Conservation (phyloP, 2,329 filamentous ascomycete genomes). For the Dactylonectria estremocensis region DNA sequence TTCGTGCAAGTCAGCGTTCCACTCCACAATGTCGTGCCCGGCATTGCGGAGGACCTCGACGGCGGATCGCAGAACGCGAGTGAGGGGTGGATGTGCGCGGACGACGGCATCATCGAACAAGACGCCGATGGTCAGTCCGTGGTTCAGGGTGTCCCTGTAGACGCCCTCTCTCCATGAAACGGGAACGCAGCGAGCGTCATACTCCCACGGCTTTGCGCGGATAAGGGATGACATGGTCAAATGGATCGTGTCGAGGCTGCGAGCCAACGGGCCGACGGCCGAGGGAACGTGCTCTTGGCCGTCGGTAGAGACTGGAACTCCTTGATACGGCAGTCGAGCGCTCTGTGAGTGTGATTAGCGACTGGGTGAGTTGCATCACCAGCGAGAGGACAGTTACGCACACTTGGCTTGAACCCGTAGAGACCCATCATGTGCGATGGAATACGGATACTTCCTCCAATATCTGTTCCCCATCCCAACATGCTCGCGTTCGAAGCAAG, state of each 20-base stretch:
- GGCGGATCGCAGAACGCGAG: conserved; percentile 59
- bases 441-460: conserved; percentile 49
- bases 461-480: conserved; percentile 45
- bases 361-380: too few species aligned
- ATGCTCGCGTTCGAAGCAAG: conserved; percentile 40
- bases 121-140: conserved; percentile 65
- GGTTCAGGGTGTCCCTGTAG: conserved; percentile 57
- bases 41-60: conserved; percentile 56
- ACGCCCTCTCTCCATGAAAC: conserved; percentile 67
- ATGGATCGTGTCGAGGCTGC: conserved; percentile 60
- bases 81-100: conserved; percentile 67
- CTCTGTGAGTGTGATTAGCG: conserved; percentile 56
- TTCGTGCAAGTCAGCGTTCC: conserved; percentile 66
- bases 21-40: conserved; percentile 69
- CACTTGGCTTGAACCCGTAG: conserved; percentile 47
- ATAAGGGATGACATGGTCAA: conserved; percentile 64
- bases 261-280: conserved; percentile 72
- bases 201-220: conserved; percentile 64
- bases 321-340: conserved; percentile 69
- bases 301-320: conserved; percentile 73
- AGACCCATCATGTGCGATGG: conserved; percentile 47
- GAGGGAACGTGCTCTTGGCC: conserved; percentile 77
- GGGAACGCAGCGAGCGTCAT: conserved; percentile 68
- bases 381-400: conserved; percentile 22
- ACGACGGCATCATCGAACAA: conserved; percentile 69